phyloP scores from a whole-genome alignment of 768 basidiomycete genomes.

The Hypsizygus marmoreus region DNA sequence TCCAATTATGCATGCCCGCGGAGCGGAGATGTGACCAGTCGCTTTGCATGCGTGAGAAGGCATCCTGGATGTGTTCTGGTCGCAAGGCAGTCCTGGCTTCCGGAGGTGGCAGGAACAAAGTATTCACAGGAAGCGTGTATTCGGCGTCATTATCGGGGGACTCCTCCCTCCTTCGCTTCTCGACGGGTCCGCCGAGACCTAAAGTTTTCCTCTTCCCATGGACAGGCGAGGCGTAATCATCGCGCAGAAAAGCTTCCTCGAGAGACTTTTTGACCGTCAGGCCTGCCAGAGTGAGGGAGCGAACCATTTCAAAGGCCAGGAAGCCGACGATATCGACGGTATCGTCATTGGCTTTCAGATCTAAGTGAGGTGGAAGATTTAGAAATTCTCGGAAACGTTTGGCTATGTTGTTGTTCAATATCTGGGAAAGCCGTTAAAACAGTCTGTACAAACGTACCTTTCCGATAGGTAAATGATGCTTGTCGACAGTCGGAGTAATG shows the following conservation, averaged over 20 bases:
- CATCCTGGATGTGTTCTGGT: constrained; percentile 89
- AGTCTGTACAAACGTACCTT: constrained; percentile 56
- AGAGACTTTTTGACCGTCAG: constrained; percentile 80
- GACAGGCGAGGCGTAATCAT: constrained; percentile 64
- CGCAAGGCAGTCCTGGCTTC: constrained; percentile 77
- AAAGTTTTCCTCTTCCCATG: constrained; percentile 71
- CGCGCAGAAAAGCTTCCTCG: constrained; percentile 69
- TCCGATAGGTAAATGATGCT: constrained; percentile 95
- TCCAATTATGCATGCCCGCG: constrained; percentile 88
- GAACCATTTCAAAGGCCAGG: constrained; percentile 96
- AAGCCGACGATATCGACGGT: constrained; percentile 97
- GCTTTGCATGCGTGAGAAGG: constrained; percentile 86
- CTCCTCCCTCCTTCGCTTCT: constrained; percentile 57
- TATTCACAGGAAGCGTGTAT: constrained; percentile 65
- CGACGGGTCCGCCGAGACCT: constrained; percentile 46
- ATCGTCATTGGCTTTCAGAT: constrained; percentile 90
- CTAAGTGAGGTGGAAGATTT: constrained; percentile 82
- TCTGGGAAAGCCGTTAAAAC: not conserved
- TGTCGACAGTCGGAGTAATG: constrained; percentile 97
- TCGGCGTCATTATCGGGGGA: constrained; percentile 65
- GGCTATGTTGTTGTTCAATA: constrained; percentile 44
- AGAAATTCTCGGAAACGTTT: constrained; percentile 96
- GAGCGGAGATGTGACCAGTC: constrained; percentile 81
- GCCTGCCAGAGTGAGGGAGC: constrained; percentile 87
- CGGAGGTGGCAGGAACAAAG: constrained; percentile 79